phyloP scores from a whole-genome alignment of 2,329 filamentous ascomycete species.

The Rhynchosporium agropyri region DNA sequence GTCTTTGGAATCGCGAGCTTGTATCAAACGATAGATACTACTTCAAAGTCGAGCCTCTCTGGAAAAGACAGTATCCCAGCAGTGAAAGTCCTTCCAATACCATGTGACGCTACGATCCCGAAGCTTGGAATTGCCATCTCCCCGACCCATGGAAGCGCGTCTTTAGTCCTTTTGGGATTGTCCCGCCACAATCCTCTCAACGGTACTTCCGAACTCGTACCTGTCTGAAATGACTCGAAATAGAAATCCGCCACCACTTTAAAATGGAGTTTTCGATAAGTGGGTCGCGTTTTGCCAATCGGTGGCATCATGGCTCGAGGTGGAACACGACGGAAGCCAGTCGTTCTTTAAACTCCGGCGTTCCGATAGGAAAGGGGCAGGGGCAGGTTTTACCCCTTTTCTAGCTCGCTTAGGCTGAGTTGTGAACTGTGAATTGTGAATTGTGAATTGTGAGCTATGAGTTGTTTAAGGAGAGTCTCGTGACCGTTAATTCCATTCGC shows the following conservation, averaged over 20 bases:
- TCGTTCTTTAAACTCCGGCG: slow-evolving; percentile 1
- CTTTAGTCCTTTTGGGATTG: neutral
- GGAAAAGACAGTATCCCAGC: no score
- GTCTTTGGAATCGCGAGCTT: no score
- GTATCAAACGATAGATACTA: no score
- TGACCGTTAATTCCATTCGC: no score
- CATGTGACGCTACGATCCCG: slow-evolving; percentile 3
- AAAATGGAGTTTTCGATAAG: neutral
- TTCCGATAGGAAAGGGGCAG: neutral
- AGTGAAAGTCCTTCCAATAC: neutral
- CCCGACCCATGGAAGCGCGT: slow-evolving; percentile 5
- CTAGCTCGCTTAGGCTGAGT: neutral
- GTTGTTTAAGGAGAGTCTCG: no score
- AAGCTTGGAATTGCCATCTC: neutral
- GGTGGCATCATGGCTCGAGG: neutral
- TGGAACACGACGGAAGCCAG: neutral
- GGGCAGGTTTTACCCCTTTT: neutral
- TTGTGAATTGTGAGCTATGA: no score
- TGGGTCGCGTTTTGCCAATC: slow-evolving; percentile 9
- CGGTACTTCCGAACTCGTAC: neutral
- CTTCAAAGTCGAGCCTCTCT: no score
- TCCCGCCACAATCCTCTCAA: slow-evolving; percentile 6
- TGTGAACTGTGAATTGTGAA: no score
- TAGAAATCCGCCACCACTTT: slow-evolving; percentile 18
- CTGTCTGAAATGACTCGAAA: slow-evolving; percentile 23